A percentile compares a stretch with the other conserved stretches of the same genome.
phyloP scores from a whole-genome alignment of 768 basidiomycete genomes.

The Phanerochaete carnosa region DNA sequence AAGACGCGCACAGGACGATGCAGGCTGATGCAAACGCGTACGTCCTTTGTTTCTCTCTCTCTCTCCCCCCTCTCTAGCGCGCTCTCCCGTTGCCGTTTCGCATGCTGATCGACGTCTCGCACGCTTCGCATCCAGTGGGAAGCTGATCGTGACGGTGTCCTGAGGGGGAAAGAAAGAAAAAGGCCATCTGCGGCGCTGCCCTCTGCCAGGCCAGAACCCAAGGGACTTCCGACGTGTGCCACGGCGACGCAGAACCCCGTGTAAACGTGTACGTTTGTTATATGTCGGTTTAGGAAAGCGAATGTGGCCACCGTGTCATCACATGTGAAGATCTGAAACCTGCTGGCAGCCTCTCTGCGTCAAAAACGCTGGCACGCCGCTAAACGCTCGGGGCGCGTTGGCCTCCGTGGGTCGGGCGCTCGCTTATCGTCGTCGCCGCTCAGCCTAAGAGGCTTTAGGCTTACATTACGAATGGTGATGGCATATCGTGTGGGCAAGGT shows the following conservation, averaged over 20 bases:
- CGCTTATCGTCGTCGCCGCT: not conserved
- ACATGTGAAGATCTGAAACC: too few relatives aligned
- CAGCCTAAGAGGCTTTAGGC: not conserved
- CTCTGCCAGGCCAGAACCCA: too few relatives aligned
- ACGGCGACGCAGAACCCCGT: too few relatives aligned
- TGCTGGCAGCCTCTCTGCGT: not conserved
- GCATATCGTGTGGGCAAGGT: too few relatives aligned
- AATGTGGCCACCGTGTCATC: not conserved
- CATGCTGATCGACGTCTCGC: not conserved
- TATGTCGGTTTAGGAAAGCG: too few relatives aligned
- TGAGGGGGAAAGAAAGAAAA: constrained; percentile 8
- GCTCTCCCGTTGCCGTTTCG: not conserved
- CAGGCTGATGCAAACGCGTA: constrained; percentile 61
- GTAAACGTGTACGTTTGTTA: too few relatives aligned
- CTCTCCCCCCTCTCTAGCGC: too few relatives aligned
- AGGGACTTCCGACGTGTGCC: too few relatives aligned
- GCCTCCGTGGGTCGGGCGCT: not conserved
- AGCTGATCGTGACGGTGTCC: constrained; percentile 23
- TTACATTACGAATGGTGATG: too few relatives aligned
- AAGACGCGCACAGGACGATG: constrained; percentile 82
- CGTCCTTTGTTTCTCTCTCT: constrained; percentile 22
- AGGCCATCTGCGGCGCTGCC: not conserved
- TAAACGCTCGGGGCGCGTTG: not conserved
- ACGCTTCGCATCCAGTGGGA: constrained; percentile 18
- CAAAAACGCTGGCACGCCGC: constrained; percentile 3